Percentiles rank a stretch among this genome's conserved stretches.
Conservation (phyloP, 257 asterid genomes). For the Misopates orontium region DNA sequence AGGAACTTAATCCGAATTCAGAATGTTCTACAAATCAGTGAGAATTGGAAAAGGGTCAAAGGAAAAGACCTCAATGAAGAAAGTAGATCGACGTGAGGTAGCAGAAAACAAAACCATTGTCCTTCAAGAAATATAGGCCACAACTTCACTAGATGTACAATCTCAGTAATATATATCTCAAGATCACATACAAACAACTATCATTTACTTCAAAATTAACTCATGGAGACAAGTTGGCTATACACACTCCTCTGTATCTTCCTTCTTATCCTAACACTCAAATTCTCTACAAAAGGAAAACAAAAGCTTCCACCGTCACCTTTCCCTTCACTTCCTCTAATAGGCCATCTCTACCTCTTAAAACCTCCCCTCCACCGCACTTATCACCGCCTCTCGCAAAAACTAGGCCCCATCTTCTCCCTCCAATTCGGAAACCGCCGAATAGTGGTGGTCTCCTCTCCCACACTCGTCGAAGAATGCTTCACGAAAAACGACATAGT, state of each 20-base stretch:
- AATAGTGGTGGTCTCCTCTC: constrained; percentile 49
- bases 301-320: constrained; percentile 54
- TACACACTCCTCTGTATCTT: constrained; percentile 27
- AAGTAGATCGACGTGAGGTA: neutral
- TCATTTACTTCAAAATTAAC: neutral
- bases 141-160: neutral
- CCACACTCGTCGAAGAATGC: constrained; percentile 50
- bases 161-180: neutral
- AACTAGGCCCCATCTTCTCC: constrained; percentile 56
- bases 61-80: neutral
- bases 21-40: neutral
- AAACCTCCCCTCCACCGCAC: constrained; percentile 50
- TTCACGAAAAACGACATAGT: constrained; percentile 59
- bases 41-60: neutral
- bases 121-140: neutral
- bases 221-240: constrained; percentile 34
- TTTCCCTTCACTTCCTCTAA: constrained; percentile 34
- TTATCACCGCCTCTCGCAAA: constrained; percentile 32
- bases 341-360: constrained; percentile 64
- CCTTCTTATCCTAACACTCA: constrained; percentile 9
- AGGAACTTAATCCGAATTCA: too few species aligned
- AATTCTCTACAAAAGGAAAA: constrained; percentile 12
- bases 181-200: neutral
- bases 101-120: neutral
- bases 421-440: constrained; percentile 53